phyloP scores from a whole-genome alignment of 2,329 filamentous ascomycete species.

The Tolypocladium pustulatum region DNA sequence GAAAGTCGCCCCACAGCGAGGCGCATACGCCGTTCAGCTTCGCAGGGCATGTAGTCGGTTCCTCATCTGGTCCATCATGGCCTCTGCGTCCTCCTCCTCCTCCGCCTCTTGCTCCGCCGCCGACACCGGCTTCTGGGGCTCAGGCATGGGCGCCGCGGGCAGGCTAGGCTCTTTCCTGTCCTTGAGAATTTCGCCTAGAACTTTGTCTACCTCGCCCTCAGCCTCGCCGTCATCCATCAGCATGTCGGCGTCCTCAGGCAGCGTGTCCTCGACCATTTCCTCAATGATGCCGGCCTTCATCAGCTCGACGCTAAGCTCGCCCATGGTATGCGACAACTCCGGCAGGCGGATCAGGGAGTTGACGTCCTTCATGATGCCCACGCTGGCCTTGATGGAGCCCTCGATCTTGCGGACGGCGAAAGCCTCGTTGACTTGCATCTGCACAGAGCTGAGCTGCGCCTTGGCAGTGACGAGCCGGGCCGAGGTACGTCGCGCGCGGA shows the following conservation, averaged over 20 bases:
- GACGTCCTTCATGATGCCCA: conserved; percentile 94
- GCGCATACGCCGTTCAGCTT: conserved; percentile 44
- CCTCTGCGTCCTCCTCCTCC: conserved; percentile 79
- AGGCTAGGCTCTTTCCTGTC: conserved; percentile 56
- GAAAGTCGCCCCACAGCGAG: neutral
- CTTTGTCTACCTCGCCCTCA: conserved; percentile 79
- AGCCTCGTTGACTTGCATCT: conserved; percentile 96
- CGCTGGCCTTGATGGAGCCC: conserved; percentile 74
- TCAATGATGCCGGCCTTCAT: conserved; percentile 95
- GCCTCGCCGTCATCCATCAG: conserved; percentile 69
- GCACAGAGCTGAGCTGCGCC: conserved; percentile 82
- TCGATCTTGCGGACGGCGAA: conserved; percentile 95
- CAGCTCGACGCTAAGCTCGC: conserved; percentile 74
- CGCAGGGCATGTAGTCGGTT: conserved; percentile 82
- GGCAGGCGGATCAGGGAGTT: conserved; percentile 77
- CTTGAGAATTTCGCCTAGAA: conserved; percentile 82
- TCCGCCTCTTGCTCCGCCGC: conserved; percentile 60
- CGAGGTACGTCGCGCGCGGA: conserved; percentile 68
- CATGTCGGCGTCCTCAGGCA: conserved; percentile 64
- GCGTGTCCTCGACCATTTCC: conserved; percentile 84
- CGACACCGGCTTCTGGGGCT: conserved; percentile 40
- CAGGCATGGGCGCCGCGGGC: conserved; percentile 44
- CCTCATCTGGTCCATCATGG: conserved; percentile 89
- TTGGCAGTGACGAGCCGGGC: conserved; percentile 73
- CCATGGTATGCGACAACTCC: conserved; percentile 81